phyloP scores from a whole-genome alignment of 345 rosid species.

The Xanthoceras sorbifolium region DNA sequence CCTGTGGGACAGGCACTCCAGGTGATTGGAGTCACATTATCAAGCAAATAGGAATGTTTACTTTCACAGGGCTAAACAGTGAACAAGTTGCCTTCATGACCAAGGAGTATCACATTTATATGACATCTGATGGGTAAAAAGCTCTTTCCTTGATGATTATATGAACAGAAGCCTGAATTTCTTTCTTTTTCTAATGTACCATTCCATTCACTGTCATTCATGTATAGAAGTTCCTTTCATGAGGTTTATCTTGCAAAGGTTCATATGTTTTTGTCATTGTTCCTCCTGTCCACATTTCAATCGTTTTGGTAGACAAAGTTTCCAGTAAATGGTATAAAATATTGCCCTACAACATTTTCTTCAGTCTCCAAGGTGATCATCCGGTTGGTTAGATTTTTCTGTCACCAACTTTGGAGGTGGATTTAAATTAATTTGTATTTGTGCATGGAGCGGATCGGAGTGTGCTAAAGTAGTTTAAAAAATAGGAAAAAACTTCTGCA shows the following conservation, averaged over 20 bases:
- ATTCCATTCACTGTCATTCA: background rate
- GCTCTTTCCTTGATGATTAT: background rate
- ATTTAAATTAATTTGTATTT: too few species aligned
- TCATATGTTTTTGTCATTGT: too few species aligned
- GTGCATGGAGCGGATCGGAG: background rate
- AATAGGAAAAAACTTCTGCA: background rate
- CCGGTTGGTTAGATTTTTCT: too few species aligned
- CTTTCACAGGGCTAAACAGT: conserved; percentile 64
- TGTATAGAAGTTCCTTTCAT: background rate
- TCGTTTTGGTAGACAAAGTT: too few species aligned
- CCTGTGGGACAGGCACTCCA: conserved; percentile 58
- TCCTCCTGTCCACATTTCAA: too few species aligned
- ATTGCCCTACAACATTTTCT: too few species aligned
- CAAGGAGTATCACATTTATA: conserved; percentile 68
- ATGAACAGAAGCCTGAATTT: background rate
- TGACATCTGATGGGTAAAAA: conserved; percentile 74
- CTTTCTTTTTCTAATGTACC: background rate
- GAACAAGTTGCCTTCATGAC: conserved; percentile 76
- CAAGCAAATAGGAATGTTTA: conserved; percentile 82
- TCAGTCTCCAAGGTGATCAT: too few species aligned
- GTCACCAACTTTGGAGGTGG: too few species aligned
- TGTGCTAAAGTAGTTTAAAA: background rate
- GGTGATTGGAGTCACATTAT: conserved; percentile 84
- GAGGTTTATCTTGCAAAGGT: background rate
- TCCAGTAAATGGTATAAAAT: too few species aligned